Base-by-base conservation (phyloP, 495 filamentous ascomycete species). In the Viridothelium virens region DNA sequence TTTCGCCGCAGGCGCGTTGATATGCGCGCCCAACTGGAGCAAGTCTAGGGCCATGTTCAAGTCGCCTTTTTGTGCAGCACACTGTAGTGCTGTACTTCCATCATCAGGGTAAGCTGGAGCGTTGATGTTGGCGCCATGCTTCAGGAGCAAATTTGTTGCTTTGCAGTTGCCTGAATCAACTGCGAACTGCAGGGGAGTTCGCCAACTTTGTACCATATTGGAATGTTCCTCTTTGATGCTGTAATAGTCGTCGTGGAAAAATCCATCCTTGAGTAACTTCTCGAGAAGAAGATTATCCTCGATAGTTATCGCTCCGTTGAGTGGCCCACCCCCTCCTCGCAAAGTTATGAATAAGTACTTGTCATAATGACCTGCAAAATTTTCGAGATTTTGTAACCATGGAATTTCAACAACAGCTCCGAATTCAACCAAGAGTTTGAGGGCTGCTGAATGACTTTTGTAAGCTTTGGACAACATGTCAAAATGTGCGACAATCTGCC, bases 1-100 rank as follows among this genome's bases (percentile, higher is more conserved):
- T 59, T 36, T 14, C 33, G 53, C 53, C 14, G 53, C 53, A 59
- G 31, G 53, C 2, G 53, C 53, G 36, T 59, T 59, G 31, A 59
- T 59, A 59, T 59, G 2, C 14, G 53, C 53, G 31, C 53, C 53
- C 53, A 59, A 36, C 5, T 36, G 53, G 53, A 59, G 53, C 2
- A 59, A 1, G 4, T 7, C 31, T 36, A 59, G 7, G 4, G 31
- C 53, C 18, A 36, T 59, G 1, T 2, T 59, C 31, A 59, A 59
- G 36, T 59, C 53, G 2, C 53, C 25, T 0, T 2, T 33, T 2
- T 7, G 7, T 9, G 31, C 2, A 36, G 2, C 53, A 36, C 0
- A 0, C 31, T 59, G 53, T 36, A 59, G 2, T 33, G 31, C 53
- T 59, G 53, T 59, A 0, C 3, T 1, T 36, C 53, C 53, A 2